Percentiles rank a stretch among this genome's conserved stretches.
These are phyloP conservation scores for Suillus subalutaceus DNA, from an alignment of 768 basidiomycete species.

Conservation along the genomic window DNA sequence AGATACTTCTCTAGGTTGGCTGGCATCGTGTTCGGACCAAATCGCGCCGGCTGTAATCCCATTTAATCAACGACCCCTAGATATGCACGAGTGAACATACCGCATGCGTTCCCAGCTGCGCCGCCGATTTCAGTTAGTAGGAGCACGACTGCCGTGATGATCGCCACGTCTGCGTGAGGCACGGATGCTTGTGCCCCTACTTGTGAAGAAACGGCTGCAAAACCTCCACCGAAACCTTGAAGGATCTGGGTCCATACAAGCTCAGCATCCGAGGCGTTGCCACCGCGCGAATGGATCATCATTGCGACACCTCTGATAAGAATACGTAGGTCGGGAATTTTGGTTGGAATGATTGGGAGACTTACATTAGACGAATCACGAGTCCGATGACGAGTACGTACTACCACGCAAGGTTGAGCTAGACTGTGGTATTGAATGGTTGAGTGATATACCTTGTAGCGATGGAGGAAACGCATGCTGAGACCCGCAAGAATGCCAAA, in stretches of 20 bases:
- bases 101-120: constrained; percentile 64
- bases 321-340: not conserved
- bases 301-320: constrained; percentile 56
- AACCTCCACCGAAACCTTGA: constrained; percentile 75
- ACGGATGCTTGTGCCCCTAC: constrained; percentile 70
- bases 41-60: constrained; percentile 54
- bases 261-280: constrained; percentile 53
- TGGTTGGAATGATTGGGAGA: constrained; percentile 1
- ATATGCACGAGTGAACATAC: constrained; percentile 30
- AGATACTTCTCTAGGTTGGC: constrained; percentile 56
- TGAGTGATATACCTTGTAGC: constrained; percentile 50
- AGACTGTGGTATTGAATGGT: not conserved
- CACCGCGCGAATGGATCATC: constrained; percentile 73
- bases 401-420: constrained; percentile 23
- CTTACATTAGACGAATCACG: constrained; percentile 54
- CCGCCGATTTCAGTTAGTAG: constrained; percentile 72
- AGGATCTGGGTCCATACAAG: constrained; percentile 70
- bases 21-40: constrained; percentile 72
- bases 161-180: constrained; percentile 64
- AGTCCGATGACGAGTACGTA: constrained; percentile 59
- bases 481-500: constrained; percentile 65
- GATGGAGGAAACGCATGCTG: constrained; percentile 52
- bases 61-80: not conserved
- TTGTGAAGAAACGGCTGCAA: constrained; percentile 59
- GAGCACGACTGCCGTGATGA: constrained; percentile 68